Evolutionary conservation across 192 early-diverging fungal species (phyloP), one percentile per base, ranked within the genome.

Genomic region (Helicostylum pulchrum): DNA sequence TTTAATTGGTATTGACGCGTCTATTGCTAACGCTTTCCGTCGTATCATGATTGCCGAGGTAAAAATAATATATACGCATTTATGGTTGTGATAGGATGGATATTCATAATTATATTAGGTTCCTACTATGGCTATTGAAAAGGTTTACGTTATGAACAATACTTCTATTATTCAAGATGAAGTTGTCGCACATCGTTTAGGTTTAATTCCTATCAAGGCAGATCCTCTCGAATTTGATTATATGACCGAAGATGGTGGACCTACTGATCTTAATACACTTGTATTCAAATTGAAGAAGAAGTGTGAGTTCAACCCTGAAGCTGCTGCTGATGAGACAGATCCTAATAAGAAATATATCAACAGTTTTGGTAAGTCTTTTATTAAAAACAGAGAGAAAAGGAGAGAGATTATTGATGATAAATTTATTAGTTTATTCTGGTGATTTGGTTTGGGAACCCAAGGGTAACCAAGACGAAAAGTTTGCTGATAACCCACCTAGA

Each of bases 51-150:
- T 99, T 66, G 92, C 94, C 2, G 96, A 99, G 78, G 90, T 90
- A 64, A 39, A n/a, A 59, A 54, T 39, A 23, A 34, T 36, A 17
- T 20, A 19, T 14, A 14, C 19, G 0, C 31, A 31, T 39, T 12
- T 39, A 34, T 53, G 7, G 21, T 23, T 20, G 17, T 20, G 20
- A 51, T 9, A 10, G 9, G 19, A 19, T 20, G 6, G 21, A 51
- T 51, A 54, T n/a, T 31, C 3, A 54, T 34, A n/a, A 15, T 26
- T 34, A 54, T 4, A 34, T 34, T 4, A 54, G 8, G n/a, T 99
- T 15, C 95, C 96, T 15, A 95, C 95, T 0, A 94, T 99, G 95
- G 96, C 96, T 4, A 96, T 97, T 49, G 94, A 97, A 70, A 85
- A 89, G 19, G 94, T 97, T 20, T 99, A 87, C 72, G 80, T 97